These are phyloP conservation scores for Hanseniaspora pseudoguilliermondii DNA, from an alignment of 805 yeast species.

Conservation along the genomic window DNA sequence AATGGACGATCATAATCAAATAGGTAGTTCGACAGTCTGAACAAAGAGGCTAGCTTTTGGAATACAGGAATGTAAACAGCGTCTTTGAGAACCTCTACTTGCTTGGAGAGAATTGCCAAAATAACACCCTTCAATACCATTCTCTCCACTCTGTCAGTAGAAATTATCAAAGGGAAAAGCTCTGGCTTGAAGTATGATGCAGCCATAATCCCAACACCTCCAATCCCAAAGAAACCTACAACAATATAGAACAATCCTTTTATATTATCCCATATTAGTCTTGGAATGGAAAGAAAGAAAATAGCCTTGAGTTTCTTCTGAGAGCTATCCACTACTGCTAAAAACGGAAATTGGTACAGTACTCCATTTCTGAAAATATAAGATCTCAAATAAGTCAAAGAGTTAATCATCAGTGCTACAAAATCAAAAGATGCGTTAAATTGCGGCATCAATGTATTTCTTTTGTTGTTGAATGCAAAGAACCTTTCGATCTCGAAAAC, in stretches of 20 bases:
- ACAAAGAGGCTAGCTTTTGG: background rate
- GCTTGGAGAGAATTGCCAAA: background rate
- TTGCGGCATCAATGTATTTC: background rate
- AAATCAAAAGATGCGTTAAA: background rate
- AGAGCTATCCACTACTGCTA: background rate
- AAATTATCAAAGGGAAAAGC: background rate
- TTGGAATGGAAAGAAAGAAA: background rate
- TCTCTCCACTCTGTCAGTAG: background rate
- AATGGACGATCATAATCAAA: constrained; percentile 6
- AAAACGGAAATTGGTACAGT: background rate
- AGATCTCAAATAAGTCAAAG: background rate
- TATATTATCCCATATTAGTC: background rate
- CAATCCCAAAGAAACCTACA: background rate
- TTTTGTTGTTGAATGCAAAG: background rate
- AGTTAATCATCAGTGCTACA: background rate
- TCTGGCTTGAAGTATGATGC: background rate
- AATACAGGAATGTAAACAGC: background rate
- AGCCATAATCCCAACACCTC: background rate
- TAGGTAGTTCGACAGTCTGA: constrained; percentile 5
- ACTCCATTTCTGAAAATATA: constrained; percentile 3
- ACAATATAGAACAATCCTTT: background rate
- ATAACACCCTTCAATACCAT: background rate
- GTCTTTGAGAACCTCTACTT: background rate
- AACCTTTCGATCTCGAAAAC: background rate
- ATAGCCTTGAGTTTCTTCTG: background rate